Percentiles rank a stretch among this genome's conserved stretches.
phyloP scores from a whole-genome alignment of 306 rosid genomes.

The Lupinus albus region DNA sequence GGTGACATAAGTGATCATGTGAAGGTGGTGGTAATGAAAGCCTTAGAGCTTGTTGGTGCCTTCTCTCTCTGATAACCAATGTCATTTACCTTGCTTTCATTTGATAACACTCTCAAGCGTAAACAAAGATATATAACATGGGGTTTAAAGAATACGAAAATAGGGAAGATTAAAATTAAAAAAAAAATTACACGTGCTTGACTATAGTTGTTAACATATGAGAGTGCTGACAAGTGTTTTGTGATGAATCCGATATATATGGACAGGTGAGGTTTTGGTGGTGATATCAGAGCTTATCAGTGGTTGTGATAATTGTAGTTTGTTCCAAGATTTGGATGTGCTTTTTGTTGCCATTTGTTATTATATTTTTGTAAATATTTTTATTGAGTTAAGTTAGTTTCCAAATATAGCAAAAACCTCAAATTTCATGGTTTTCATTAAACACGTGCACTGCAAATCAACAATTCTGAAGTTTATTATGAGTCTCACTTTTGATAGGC shows the following conservation, averaged over 20 bases:
- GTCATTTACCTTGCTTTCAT: slow-evolving; percentile 45
- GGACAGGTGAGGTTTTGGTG: too few relatives aligned
- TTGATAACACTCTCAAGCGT: not conserved
- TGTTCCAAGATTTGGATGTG: not conserved
- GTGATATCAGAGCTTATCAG: not conserved
- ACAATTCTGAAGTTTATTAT: slow-evolving; percentile 16
- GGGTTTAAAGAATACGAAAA: slow-evolving; percentile 33
- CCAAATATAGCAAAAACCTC: slow-evolving; percentile 23
- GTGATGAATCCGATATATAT: not conserved
- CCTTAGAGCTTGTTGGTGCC: slow-evolving; percentile 60
- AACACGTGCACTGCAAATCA: slow-evolving; percentile 23
- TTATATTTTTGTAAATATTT: slow-evolving; percentile 33
- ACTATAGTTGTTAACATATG: not conserved
- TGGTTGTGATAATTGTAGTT: slow-evolving; percentile 34
- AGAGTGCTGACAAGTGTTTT: slow-evolving; percentile 41
- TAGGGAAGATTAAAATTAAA: too few relatives aligned
- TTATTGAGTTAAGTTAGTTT: slow-evolving; percentile 7
- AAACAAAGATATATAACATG: not conserved
- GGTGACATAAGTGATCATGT: not conserved
- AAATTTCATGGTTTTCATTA: slow-evolving; percentile 28
- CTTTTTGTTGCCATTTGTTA: slow-evolving; percentile 33
- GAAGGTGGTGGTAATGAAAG: slow-evolving; percentile 57
- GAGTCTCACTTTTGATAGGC: too few relatives aligned
- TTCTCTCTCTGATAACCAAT: slow-evolving; percentile 65
- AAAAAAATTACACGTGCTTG: slow-evolving; percentile 29